Evolutionary conservation across 805 yeast genomes (phyloP).

Genomic region (Grigorovia humatica): DNA sequence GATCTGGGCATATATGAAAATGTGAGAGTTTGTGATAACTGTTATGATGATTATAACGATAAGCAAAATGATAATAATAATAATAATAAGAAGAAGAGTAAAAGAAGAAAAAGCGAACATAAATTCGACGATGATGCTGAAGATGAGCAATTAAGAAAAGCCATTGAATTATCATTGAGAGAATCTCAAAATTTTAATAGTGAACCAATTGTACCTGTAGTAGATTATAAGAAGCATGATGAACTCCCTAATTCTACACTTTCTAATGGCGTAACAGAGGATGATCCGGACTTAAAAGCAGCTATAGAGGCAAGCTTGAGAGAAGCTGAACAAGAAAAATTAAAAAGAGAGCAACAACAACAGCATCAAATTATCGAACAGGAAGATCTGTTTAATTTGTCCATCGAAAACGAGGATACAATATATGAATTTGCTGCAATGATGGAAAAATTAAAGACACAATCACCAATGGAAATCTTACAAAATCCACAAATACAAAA

Average conservation of each 20-base stretch:
- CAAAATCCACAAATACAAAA: constrained; percentile 25
- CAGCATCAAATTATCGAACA: constrained; percentile 5
- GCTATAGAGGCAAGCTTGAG: constrained; percentile 87
- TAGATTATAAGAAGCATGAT: constrained; percentile 3
- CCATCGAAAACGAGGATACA: constrained; percentile 57
- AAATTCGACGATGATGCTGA: constrained; percentile 40
- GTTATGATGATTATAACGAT: constrained; percentile 50
- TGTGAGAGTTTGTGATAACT: constrained; percentile 89
- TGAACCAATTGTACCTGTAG: constrained; percentile 24
- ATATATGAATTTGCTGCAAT: constrained; percentile 60
- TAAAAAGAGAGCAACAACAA: constrained; percentile 17
- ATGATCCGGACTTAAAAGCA: constrained; percentile 82
- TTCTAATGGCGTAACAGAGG: constrained; percentile 56
- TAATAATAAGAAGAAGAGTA: constrained; percentile 11
- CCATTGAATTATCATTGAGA: constrained; percentile 66
- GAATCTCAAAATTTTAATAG: constrained; percentile 29
- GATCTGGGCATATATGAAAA: constrained; percentile 79
- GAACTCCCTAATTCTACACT: no score
- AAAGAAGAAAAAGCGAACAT: constrained; percentile 19
- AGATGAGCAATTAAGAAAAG: constrained; percentile 67
- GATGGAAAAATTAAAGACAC: constrained; percentile 42
- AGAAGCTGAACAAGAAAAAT: constrained; percentile 44
- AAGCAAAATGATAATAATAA: constrained; percentile 24
- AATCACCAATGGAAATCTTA: constrained; percentile 33
- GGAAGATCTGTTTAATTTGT: constrained; percentile 28